These are phyloP conservation scores for Scheffersomyces lignosus DNA, from an alignment of 805 yeast genomes.

Conservation along the genomic window DNA sequence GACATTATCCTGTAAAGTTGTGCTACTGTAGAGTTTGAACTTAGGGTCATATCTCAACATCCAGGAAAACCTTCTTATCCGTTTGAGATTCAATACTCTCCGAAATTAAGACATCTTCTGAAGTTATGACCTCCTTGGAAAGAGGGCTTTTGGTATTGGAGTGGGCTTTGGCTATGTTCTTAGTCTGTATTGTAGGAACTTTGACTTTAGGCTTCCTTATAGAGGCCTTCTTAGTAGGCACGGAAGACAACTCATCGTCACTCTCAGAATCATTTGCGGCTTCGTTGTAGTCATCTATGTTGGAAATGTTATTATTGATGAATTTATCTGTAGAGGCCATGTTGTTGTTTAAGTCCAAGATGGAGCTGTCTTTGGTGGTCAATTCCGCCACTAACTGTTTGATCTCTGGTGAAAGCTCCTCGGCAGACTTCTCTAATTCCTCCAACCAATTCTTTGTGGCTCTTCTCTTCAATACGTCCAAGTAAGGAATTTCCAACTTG, in stretches of 20 bases:
- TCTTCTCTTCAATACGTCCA: conserved; percentile 40
- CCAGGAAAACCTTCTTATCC: background rate
- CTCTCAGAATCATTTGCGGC: conserved; percentile 4
- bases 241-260: too few species aligned
- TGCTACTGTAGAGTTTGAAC: too few species aligned
- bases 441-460: conserved; percentile 34
- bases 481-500: conserved; percentile 41
- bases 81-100: background rate
- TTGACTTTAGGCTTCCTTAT: background rate
- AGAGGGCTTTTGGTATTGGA: background rate
- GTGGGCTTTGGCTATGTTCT: background rate
- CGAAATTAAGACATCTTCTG: background rate
- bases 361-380: conserved; percentile 19
- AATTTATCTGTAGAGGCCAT: conserved; percentile 28
- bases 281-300: conserved; percentile 20
- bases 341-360: conserved; percentile 15
- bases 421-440: conserved; percentile 17
- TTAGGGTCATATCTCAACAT: background rate
- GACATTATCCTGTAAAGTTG: too few species aligned
- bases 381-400: conserved; percentile 16
- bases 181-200: background rate
- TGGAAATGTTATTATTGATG: conserved; percentile 29
- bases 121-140: background rate
- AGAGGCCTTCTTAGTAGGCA: conserved; percentile 1
- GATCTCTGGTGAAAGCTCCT: conserved; percentile 6